A percentile compares a stretch with the other conserved stretches of the same genome.
phyloP scores from a whole-genome alignment of 1,284 basidiomycete species.

The Afroboletus lepidellus region DNA sequence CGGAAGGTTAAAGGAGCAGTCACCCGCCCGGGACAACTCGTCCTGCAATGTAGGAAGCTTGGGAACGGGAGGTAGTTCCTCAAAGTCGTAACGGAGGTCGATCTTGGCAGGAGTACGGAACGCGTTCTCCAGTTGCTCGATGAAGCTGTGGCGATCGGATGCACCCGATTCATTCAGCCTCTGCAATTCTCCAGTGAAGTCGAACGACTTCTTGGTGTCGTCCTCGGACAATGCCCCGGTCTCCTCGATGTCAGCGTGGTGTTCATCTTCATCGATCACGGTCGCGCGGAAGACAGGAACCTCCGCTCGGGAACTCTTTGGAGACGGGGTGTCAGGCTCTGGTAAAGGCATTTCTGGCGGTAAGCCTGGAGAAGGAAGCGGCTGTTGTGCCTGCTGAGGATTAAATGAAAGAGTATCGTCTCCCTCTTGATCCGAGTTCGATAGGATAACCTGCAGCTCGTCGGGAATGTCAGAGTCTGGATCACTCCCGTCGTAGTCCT shows the following conservation, averaged over 20 bases:
- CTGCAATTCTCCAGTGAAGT: constrained; percentile 80
- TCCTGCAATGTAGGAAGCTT: constrained; percentile 26
- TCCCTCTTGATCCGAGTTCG: constrained; percentile 43
- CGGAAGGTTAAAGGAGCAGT: constrained; percentile 23
- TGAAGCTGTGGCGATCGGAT: constrained; percentile 71
- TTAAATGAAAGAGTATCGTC: constrained; percentile 47
- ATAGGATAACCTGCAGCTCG: constrained; percentile 66
- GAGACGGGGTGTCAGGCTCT: constrained; percentile 13
- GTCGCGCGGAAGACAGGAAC: constrained; percentile 46
- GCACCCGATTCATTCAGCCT: constrained; percentile 68
- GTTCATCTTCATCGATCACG: constrained; percentile 45
- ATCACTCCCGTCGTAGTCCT: constrained; percentile 51
- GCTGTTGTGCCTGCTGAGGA: constrained; percentile 4
- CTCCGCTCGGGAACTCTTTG: constrained; percentile 14
- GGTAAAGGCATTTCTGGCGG: constrained; percentile 45
- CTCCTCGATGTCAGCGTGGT: constrained; percentile 49
- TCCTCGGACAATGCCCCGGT: constrained; percentile 43
- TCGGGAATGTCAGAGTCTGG: constrained; percentile 75
- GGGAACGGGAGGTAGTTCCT: constrained; percentile 45
- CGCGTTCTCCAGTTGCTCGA: constrained; percentile 77
- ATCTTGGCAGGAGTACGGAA: constrained; percentile 72
- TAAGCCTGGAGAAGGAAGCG: constrained; percentile 40
- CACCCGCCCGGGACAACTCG: constrained; percentile 25
- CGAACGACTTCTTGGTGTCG: constrained; percentile 77
- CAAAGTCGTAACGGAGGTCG: constrained; percentile 50